phyloP scores from a whole-genome alignment of 805 yeast species.

The Kodamaea leandrae region DNA sequence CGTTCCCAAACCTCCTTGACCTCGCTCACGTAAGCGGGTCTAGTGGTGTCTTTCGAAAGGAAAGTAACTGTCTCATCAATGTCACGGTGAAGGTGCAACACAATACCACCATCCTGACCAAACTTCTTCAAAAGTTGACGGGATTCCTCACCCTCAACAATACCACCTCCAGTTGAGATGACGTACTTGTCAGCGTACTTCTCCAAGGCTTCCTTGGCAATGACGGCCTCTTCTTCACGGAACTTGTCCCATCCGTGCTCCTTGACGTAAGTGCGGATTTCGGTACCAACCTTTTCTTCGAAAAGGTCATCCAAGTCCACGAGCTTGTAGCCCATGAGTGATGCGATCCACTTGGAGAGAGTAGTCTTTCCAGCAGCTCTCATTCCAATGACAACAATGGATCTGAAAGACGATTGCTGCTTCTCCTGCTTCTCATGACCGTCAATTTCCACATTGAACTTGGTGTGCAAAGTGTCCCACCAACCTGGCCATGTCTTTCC shows the following conservation, averaged over 20 bases:
- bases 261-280: slow-evolving; percentile 61
- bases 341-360: slow-evolving; percentile 75
- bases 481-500: slow-evolving; percentile 99
- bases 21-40: slow-evolving; percentile 87
- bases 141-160: slow-evolving; percentile 75
- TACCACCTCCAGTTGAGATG: slow-evolving; percentile 95
- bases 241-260: slow-evolving; percentile 84
- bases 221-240: slow-evolving; percentile 60
- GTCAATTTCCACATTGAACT: slow-evolving; percentile 60
- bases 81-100: slow-evolving; percentile 86
- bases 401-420: slow-evolving; percentile 40
- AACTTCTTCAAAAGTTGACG: slow-evolving; percentile 61
- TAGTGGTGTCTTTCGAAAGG: slow-evolving; percentile 69
- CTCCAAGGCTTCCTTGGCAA: slow-evolving; percentile 50
- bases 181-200: slow-evolving; percentile 52
- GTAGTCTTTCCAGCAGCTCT: slow-evolving; percentile 96
- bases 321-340: slow-evolving; percentile 61
- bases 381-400: slow-evolving; percentile 86
- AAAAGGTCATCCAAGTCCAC: slow-evolving; percentile 76
- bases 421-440: slow-evolving; percentile 54
- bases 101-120: slow-evolving; percentile 57
- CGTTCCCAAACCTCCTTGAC: slow-evolving; percentile 79
- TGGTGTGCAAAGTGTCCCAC: slow-evolving; percentile 90
- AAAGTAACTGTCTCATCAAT: slow-evolving; percentile 75
- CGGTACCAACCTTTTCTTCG: slow-evolving; percentile 50